These are phyloP conservation scores for Paramecium sexaurelia DNA, from an alignment of 73 alveolate species.

Conservation along the genomic window DNA sequence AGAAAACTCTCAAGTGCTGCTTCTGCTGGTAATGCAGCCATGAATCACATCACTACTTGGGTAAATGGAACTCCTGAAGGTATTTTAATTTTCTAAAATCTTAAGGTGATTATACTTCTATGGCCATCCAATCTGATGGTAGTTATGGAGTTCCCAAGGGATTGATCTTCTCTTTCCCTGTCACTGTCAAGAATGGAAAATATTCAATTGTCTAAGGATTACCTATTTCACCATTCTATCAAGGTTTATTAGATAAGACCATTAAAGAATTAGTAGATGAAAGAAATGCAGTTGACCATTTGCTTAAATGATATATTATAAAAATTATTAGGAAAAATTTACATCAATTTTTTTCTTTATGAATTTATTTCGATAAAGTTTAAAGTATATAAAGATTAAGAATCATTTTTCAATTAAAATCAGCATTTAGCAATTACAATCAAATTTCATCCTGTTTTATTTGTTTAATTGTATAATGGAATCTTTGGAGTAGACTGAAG, in stretches of 20 bases:
- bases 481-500: background rate
- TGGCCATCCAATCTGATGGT: slow-evolving; percentile 93
- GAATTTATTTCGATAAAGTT: background rate
- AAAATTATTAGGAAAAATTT: background rate
- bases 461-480: background rate
- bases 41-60: slow-evolving; percentile 99
- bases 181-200: slow-evolving; percentile 78
- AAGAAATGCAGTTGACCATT: slow-evolving; percentile 80
- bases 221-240: slow-evolving; percentile 75
- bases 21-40: slow-evolving; percentile 98
- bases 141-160: slow-evolving; percentile 90
- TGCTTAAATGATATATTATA: slow-evolving; percentile 47
- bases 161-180: slow-evolving; percentile 91
- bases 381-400: background rate
- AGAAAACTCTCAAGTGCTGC: slow-evolving; percentile 95
- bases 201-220: slow-evolving; percentile 83
- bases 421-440: background rate
- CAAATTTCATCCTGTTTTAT: background rate
- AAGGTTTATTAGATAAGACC: slow-evolving; percentile 75
- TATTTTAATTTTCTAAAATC: background rate
- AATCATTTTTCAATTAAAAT: background rate
- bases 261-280: slow-evolving; percentile 83
- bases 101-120: slow-evolving; percentile 86
- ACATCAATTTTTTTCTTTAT: background rate
- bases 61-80: slow-evolving; percentile 82